Conservation (phyloP, 805 yeast species). For the Ogataea angusta region DNA sequence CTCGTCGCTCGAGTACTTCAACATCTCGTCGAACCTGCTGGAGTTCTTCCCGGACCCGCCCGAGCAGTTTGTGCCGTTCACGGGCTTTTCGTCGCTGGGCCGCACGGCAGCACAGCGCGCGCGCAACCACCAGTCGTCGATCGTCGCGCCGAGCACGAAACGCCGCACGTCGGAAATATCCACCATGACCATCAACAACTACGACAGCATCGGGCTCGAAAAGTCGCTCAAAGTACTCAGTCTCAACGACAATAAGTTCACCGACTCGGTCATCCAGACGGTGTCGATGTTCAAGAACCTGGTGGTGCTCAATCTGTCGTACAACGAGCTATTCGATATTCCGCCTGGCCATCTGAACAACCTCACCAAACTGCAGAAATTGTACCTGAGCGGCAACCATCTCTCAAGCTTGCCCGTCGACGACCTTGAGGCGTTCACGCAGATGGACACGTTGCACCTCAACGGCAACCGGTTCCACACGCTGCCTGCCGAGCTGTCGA, state of each 20-base stretch:
- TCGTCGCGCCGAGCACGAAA: slow-evolving; percentile 2
- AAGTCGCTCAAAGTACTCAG: slow-evolving; percentile 49
- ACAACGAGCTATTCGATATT: slow-evolving; percentile 79
- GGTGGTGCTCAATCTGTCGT: slow-evolving; percentile 68
- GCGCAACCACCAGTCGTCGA: neutral
- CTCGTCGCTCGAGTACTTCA: slow-evolving; percentile 52
- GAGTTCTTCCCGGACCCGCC: slow-evolving; percentile 56
- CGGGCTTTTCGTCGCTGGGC: slow-evolving; percentile 10
- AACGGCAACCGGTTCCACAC: slow-evolving; percentile 85
- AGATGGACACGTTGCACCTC: slow-evolving; percentile 59
- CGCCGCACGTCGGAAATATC: slow-evolving; percentile 17
- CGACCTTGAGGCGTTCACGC: slow-evolving; percentile 61
- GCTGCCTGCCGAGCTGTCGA: slow-evolving; percentile 83
- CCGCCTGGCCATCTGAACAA: slow-evolving; percentile 68
- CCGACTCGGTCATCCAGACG: slow-evolving; percentile 70
- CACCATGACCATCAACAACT: slow-evolving; percentile 2
- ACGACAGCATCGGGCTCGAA: slow-evolving; percentile 18
- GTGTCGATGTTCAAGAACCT: slow-evolving; percentile 58
- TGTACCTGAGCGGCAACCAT: slow-evolving; percentile 82
- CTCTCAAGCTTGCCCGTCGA: slow-evolving; percentile 80
- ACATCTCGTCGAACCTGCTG: slow-evolving; percentile 71
- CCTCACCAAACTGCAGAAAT: slow-evolving; percentile 52
- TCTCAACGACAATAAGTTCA: slow-evolving; percentile 79
- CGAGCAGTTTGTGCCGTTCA: slow-evolving; percentile 22
- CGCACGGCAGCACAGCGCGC: slow-evolving; percentile 4